Conservation (phyloP, 352 stramenopile genomes). For the Pythium pyrilobum region DNA sequence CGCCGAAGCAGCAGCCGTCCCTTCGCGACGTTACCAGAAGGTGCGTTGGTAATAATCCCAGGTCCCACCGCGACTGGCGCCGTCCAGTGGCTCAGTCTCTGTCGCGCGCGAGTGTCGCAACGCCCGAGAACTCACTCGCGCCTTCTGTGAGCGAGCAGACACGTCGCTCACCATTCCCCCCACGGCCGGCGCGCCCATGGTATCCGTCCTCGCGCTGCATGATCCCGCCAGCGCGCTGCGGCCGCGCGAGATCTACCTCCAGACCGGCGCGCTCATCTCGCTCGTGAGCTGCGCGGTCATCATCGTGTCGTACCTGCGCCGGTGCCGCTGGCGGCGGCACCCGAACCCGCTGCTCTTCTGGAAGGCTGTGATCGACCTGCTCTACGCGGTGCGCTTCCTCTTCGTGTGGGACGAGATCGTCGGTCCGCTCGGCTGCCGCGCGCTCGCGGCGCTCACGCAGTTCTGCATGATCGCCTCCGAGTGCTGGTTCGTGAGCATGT, state of each 20-base stretch:
- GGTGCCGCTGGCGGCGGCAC: constrained; percentile 69
- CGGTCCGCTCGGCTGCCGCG: constrained; percentile 41
- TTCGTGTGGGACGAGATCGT: constrained; percentile 60
- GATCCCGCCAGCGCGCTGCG: too few species aligned
- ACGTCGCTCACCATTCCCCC: too few species aligned
- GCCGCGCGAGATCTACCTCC: constrained; percentile 41
- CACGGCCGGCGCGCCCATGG: too few species aligned
- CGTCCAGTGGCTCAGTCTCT: too few species aligned
- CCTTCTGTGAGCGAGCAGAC: too few species aligned
- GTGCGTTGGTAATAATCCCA: background rate
- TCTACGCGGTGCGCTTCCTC: constrained; percentile 73
- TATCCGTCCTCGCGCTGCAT: too few species aligned
- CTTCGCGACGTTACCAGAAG: too few species aligned
- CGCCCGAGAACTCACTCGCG: too few species aligned
- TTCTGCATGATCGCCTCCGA: constrained; percentile 77
- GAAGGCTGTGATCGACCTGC: constrained; percentile 67
- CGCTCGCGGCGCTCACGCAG: constrained; percentile 59
- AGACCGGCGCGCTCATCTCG: constrained; percentile 66
- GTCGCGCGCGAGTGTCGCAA: too few species aligned
- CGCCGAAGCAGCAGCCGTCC: background rate
- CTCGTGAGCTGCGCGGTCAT: constrained; percentile 73
- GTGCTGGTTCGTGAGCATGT: constrained; percentile 87
- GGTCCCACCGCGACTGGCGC: background rate
- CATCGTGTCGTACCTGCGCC: constrained; percentile 53
- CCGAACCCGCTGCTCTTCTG: constrained; percentile 83